Conservation (phyloP, 192 early-diverging fungal genomes). For the Kickxella alabastrina region DNA sequence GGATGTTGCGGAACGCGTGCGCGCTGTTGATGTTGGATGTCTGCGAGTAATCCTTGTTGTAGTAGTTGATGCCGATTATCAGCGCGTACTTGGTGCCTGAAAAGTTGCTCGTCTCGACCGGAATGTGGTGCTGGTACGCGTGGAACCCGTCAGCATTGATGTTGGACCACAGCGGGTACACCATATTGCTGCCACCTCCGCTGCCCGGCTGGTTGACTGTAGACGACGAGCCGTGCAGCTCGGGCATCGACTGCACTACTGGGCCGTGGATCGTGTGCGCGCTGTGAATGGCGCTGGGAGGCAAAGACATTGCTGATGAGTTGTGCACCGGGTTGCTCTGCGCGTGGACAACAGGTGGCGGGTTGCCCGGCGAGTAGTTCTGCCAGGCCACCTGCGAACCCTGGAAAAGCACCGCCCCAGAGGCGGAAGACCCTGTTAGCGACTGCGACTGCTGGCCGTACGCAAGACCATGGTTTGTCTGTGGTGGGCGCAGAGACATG, state of each 20-base stretch:
- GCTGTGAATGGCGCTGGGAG: neutral
- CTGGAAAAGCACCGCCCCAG: slow-evolving; percentile 9
- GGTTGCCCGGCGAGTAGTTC: slow-evolving; percentile 2
- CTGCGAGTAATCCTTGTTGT: slow-evolving; percentile 46
- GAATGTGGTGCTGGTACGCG: slow-evolving; percentile 34
- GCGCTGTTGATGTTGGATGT: slow-evolving; percentile 55
- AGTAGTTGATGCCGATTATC: slow-evolving; percentile 60
- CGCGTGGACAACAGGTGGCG: neutral
- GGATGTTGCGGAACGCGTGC: slow-evolving; percentile 56
- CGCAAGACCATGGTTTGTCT: neutral
- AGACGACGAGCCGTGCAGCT: no score
- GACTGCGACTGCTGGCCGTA: slow-evolving; percentile 4
- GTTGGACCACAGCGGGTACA: slow-evolving; percentile 26
- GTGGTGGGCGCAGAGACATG: slow-evolving; percentile 14
- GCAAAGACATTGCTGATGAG: neutral
- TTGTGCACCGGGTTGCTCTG: neutral
- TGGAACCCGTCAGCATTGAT: slow-evolving; percentile 22
- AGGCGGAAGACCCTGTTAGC: slow-evolving; percentile 9
- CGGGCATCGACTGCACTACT: neutral
- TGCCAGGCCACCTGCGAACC: slow-evolving; percentile 9
- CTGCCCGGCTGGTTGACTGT: no score
- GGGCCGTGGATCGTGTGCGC: neutral
- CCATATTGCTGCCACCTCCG: slow-evolving; percentile 3
- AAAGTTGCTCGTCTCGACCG: slow-evolving; percentile 28
- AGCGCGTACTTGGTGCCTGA: slow-evolving; percentile 50